These are phyloP conservation scores for Hypomyces rosellus DNA, from an alignment of 2,329 filamentous ascomycete genomes.

Conservation along the genomic window DNA sequence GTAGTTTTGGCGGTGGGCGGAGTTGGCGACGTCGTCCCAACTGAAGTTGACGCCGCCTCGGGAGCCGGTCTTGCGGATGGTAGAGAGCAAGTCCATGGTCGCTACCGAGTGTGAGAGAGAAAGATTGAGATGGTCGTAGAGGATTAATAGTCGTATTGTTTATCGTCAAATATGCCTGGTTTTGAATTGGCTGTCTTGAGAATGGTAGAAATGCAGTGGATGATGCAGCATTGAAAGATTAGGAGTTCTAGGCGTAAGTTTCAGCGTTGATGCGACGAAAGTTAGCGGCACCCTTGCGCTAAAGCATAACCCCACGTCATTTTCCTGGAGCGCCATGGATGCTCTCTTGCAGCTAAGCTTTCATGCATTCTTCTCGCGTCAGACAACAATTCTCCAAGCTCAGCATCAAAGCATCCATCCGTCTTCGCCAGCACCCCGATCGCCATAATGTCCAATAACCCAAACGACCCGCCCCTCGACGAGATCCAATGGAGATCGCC, in stretches of 20 bases:
- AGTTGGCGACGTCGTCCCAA: conserved; percentile 89
- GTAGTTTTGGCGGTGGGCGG: conserved; percentile 79
- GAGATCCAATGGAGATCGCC: conserved; percentile 62
- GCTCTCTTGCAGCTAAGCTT: no score
- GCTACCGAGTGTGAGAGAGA: neutral
- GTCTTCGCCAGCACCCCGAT: neutral
- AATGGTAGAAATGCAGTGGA: neutral
- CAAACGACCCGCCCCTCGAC: conserved; percentile 51
- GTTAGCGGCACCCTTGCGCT: conserved; percentile 14
- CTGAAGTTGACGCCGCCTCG: conserved; percentile 93
- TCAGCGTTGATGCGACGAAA: neutral
- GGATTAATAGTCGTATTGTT: neutral
- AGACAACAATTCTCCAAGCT: neutral
- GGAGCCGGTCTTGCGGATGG: conserved; percentile 83
- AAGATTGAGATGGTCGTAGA: neutral
- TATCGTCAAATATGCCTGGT: no score
- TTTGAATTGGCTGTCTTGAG: no score
- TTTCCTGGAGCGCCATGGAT: neutral
- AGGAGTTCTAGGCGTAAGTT: no score
- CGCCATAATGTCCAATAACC: conserved; percentile 15
- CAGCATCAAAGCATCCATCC: neutral
- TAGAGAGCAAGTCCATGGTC: conserved; percentile 85
- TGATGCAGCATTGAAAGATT: neutral
- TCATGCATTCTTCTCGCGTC: no score
- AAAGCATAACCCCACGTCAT: conserved; percentile 13